A percentile compares a stretch with the other conserved stretches of the same genome.
Conservation (phyloP, 2,329 filamentous ascomycete species). For the Drechslerella coelobrocha region DNA sequence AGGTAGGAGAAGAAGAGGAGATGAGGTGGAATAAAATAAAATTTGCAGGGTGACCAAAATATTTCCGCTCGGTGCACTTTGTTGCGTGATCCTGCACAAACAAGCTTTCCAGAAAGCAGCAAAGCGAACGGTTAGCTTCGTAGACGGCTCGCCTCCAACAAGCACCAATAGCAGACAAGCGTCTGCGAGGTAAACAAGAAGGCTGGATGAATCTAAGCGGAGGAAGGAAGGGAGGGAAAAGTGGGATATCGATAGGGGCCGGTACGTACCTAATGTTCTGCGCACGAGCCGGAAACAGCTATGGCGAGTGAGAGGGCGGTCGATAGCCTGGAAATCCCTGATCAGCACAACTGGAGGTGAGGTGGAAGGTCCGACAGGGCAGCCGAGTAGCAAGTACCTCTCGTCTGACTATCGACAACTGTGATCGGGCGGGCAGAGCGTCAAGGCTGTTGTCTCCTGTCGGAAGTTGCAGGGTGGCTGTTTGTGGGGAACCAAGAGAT, state of each 20-base stretch:
- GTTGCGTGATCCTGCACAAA: slow-evolving; percentile 56
- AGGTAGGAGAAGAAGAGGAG: slow-evolving; percentile 47
- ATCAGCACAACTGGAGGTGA: no score
- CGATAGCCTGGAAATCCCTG: no score
- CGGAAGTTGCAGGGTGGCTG: not conserved
- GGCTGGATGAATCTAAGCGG: not conserved
- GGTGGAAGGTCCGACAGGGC: no score
- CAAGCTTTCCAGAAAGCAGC: slow-evolving; percentile 35
- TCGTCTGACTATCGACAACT: no score
- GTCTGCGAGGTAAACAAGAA: not conserved
- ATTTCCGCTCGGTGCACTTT: slow-evolving; percentile 54
- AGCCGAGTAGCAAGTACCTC: no score
- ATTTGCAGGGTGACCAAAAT: slow-evolving; percentile 45
- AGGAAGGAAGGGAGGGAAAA: slow-evolving; percentile 25
- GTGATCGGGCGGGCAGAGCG: no score
- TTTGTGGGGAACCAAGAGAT: slow-evolving; percentile 18
- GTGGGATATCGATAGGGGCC: slow-evolving; percentile 31
- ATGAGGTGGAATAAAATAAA: slow-evolving; percentile 20
- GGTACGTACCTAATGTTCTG: slow-evolving; percentile 46
- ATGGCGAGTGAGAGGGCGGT: slow-evolving; percentile 52
- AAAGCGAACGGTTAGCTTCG: slow-evolving; percentile 54
- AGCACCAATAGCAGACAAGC: slow-evolving; percentile 50
- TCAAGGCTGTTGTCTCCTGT: no score
- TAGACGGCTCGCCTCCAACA: slow-evolving; percentile 35
- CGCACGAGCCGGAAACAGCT: slow-evolving; percentile 52